Conservation (phyloP, 345 rosid species). For the Heritiera littoralis region DNA sequence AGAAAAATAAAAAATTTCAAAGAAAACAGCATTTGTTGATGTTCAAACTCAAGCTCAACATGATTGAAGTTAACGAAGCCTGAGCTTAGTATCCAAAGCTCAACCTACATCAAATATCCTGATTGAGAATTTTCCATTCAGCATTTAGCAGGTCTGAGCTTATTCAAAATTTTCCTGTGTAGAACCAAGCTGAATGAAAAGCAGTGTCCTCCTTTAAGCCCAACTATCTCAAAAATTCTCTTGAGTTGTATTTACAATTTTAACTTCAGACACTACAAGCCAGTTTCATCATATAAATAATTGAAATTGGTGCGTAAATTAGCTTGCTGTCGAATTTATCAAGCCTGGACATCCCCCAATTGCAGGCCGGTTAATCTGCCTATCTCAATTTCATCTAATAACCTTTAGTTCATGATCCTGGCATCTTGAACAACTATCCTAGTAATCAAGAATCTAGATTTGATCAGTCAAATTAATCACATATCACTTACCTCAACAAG, state of each 20-base stretch:
- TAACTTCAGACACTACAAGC: not conserved
- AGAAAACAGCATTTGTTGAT: not conserved
- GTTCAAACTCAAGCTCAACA: not conserved
- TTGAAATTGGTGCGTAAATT: not conserved
- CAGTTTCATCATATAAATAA: not conserved
- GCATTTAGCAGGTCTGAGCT: not conserved
- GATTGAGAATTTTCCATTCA: not conserved
- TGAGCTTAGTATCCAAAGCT: not conserved
- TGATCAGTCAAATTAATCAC: not conserved
- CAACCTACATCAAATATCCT: not conserved
- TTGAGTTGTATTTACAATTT: not conserved
- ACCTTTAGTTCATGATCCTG: not conserved
- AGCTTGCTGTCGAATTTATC: not conserved
- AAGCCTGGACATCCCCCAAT: not conserved
- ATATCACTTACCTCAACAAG: conserved; percentile 58
- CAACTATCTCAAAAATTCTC: not conserved
- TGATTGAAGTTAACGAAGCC: not conserved
- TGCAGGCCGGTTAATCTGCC: not conserved
- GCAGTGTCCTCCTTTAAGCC: not conserved
- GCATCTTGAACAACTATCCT: not conserved
- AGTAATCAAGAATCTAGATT: not conserved
- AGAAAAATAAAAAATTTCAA: too few species aligned
- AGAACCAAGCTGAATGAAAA: not conserved
- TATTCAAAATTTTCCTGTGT: not conserved
- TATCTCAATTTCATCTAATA: not conserved